Base-by-base conservation (phyloP, 345 rosid genomes). In the thale cress (Arabidopsis thaliana) region DNA sequence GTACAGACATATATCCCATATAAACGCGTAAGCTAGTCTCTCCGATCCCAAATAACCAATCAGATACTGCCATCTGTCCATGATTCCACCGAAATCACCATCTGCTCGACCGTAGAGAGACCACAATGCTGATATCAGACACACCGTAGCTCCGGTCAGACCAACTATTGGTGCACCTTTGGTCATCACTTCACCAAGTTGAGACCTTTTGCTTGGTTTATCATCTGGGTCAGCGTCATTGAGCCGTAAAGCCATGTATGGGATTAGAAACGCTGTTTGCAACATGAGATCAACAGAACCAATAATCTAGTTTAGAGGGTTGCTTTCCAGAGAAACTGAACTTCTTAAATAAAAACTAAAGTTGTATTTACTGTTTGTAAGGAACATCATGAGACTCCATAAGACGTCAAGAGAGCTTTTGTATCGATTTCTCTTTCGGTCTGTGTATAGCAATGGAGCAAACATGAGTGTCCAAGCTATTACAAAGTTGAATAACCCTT, bases 391-490 rank as follows among this genome's bases (percentile, higher is more conserved):
- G 64, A 87, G 75, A 45, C 92, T 83, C 97, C 99, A 95, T 53
- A 91, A 71, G 68, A 85, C 32, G 16, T 89, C 99, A 53, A 95
- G 79, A 42, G 96, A 95, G 55, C 91, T 82, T 76, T 76, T 84
- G 89, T 78, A 95, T 68, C 95, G 81, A 76, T 90, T 85, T 77
- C 94, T 89, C 84, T 82, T 88, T 1, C 76, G 22, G 82, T 95
- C 99, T 2, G 99, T 90, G 85, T 86, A 95, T 48, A 95, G 79
- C 79, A 92, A 76, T 1, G 97, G 99, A 74, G 99, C 97, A 81
- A 91, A 92, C 99, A 95, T 86, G 78, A 95, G 87, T 6, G 97
- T 95, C 99, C 97, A 95, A 28, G 96, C 96, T 50, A 95, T 86
- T 5, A 90, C 96, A 65, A 91, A 91, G 89, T 95, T 95, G 86